Evolutionary conservation across 192 early-diverging fungal genomes (phyloP).

Genomic region (Backusella mclennaniae): DNA sequence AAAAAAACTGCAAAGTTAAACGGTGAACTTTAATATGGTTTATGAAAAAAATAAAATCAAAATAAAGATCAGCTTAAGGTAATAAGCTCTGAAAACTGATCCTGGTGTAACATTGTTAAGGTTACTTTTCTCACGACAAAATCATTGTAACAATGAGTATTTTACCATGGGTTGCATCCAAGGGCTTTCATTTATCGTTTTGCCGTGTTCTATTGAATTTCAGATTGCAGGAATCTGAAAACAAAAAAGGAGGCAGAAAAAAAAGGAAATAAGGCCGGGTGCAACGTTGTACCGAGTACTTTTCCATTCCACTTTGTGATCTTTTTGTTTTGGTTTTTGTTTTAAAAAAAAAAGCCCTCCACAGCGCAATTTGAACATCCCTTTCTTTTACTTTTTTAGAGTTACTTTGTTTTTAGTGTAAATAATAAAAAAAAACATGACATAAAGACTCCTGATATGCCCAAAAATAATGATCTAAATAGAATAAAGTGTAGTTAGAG

Average conservation of each 20-base stretch:
- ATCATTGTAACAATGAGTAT: neutral
- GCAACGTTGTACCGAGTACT: neutral
- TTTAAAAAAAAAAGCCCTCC: neutral
- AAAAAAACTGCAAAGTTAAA: neutral
- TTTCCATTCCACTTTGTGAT: neutral
- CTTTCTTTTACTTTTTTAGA: neutral
- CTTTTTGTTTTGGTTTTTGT: neutral
- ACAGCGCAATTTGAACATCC: neutral
- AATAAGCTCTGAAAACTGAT: neutral
- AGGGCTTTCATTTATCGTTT: neutral
- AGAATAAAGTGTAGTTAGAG: neutral
- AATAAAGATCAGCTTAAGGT: neutral
- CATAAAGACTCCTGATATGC: neutral
- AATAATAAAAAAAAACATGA: conserved; percentile 1
- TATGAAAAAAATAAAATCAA: neutral
- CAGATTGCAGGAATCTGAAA: conserved; percentile 2
- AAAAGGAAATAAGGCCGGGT: neutral
- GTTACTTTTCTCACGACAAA: neutral
- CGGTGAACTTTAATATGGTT: neutral
- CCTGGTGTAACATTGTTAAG: neutral
- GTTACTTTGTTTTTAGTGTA: neutral
- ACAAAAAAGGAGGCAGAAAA: neutral
- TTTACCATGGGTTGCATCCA: neutral
- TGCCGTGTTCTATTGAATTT: conserved; percentile 1
- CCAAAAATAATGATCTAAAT: neutral